These are phyloP conservation scores for Blastobotrys peoriensis DNA, from an alignment of 805 yeast genomes.

Conservation along the genomic window DNA sequence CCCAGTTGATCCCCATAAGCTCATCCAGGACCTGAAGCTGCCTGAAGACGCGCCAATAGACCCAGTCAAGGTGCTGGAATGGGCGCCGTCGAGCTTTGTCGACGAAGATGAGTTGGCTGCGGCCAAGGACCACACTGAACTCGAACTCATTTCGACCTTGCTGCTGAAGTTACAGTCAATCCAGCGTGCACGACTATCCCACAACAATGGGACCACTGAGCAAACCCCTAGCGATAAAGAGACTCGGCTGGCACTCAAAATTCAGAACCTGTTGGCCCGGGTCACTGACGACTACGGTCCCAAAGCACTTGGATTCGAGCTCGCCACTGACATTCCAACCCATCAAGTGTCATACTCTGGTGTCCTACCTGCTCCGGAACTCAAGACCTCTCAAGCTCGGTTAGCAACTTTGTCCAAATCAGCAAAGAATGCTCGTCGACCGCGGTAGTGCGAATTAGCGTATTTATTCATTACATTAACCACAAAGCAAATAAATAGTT, in stretches of 20 bases:
- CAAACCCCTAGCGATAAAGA: conserved; percentile 27
- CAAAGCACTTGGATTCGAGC: conserved; percentile 17
- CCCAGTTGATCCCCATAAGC: too few relatives aligned
- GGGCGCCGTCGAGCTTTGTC: conserved; percentile 45
- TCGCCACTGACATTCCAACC: conserved; percentile 50
- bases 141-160: conserved; percentile 38
- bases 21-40: conserved; percentile 6
- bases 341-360: conserved; percentile 72
- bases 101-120: conserved; percentile 50
- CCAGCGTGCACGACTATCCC: conserved; percentile 41
- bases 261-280: conserved; percentile 37
- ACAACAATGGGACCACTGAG: conserved; percentile 21
- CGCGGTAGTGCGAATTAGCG: too few relatives aligned
- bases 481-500: too few relatives aligned
- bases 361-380: conserved; percentile 50
- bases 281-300: conserved; percentile 33
- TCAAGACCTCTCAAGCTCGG: conserved; percentile 10
- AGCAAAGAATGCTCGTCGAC: background rate
- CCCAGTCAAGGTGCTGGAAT: conserved; percentile 36
- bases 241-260: conserved; percentile 29
- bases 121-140: conserved; percentile 37
- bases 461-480: too few relatives aligned
- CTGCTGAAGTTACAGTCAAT: conserved; percentile 45
- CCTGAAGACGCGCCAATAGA: conserved; percentile 16
- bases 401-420: background rate